Evolutionary conservation across 208 protist genomes (phyloP).

Genomic region (Leishmania arabica): DNA sequence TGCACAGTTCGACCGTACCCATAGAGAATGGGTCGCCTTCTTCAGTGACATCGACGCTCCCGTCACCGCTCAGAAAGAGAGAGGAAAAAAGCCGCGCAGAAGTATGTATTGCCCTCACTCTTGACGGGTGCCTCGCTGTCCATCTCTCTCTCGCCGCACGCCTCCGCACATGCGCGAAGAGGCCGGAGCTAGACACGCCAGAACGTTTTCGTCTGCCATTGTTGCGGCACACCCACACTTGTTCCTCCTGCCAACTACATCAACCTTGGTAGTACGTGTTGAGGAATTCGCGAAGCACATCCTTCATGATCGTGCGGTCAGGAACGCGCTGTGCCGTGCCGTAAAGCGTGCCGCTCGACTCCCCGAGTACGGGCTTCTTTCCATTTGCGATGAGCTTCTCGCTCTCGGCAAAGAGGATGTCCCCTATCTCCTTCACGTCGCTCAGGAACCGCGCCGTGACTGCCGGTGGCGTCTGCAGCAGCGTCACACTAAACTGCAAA

Average conservation of each 20-base stretch:
- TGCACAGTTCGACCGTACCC: not conserved
- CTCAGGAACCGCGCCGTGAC: constrained; percentile 80
- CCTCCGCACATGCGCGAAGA: not conserved
- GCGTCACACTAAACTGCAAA: constrained; percentile 93
- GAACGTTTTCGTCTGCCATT: not conserved
- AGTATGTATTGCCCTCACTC: not conserved
- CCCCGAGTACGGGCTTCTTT: constrained; percentile 27
- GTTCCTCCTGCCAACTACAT: not conserved
- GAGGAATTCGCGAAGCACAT: constrained; percentile 82
- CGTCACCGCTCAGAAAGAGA: not conserved
- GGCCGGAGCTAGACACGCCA: too few species aligned
- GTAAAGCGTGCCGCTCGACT: constrained; percentile 89
- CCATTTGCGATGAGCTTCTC: constrained; percentile 41
- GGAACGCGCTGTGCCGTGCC: constrained; percentile 91
- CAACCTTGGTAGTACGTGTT: constrained; percentile 81
- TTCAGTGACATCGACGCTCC: not conserved
- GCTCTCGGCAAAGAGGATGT: constrained; percentile 44
- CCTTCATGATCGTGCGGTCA: constrained; percentile 91
- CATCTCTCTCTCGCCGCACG: not conserved
- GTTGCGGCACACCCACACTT: not conserved
- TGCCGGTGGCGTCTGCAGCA: constrained; percentile 79
- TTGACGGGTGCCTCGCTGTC: not conserved
- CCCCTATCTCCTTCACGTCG: constrained; percentile 63
- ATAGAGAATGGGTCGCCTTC: not conserved
- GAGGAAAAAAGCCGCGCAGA: not conserved